These are phyloP conservation scores for Pseudozyma sp. DNA, from an alignment of 1,284 basidiomycete species.

Conservation along the genomic window DNA sequence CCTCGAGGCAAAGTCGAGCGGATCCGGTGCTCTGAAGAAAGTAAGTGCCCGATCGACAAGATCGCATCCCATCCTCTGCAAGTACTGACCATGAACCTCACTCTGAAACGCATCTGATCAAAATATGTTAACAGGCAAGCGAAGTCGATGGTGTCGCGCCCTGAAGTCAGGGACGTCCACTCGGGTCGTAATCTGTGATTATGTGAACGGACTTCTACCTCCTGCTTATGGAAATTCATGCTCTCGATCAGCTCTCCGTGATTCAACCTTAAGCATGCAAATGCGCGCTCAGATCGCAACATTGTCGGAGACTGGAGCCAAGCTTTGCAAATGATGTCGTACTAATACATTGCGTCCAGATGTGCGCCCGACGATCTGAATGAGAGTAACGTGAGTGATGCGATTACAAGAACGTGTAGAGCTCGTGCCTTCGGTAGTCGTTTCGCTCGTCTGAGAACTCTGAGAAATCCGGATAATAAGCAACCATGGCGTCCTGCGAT, in stretches of 20 bases:
- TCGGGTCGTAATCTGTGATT: too few species aligned
- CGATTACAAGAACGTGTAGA: slow-evolving; percentile 42
- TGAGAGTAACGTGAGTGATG: neutral
- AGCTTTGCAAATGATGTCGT: neutral
- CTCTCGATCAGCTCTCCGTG: too few species aligned
- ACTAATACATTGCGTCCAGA: neutral
- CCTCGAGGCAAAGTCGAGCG: slow-evolving; percentile 38
- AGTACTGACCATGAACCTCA: neutral
- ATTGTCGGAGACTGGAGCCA: too few species aligned
- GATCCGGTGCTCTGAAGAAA: slow-evolving; percentile 55
- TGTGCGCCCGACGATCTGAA: too few species aligned
- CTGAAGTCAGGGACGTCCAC: too few species aligned
- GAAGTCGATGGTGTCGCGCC: too few species aligned
- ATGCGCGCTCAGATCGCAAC: too few species aligned
- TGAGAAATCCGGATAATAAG: slow-evolving; percentile 80
- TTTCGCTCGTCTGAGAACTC: slow-evolving; percentile 62
- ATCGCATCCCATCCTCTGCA: neutral
- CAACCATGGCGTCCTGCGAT: slow-evolving; percentile 87
- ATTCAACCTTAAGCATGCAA: neutral
- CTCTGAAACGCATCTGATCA: neutral
- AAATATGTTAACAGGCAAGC: too few species aligned
- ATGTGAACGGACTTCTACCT: too few species aligned
- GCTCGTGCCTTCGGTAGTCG: slow-evolving; percentile 63
- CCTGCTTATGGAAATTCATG: too few species aligned
- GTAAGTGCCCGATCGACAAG: slow-evolving; percentile 22